Base-by-base conservation (phyloP, 306 rosid species). In the Acacia acuminata region DNA sequence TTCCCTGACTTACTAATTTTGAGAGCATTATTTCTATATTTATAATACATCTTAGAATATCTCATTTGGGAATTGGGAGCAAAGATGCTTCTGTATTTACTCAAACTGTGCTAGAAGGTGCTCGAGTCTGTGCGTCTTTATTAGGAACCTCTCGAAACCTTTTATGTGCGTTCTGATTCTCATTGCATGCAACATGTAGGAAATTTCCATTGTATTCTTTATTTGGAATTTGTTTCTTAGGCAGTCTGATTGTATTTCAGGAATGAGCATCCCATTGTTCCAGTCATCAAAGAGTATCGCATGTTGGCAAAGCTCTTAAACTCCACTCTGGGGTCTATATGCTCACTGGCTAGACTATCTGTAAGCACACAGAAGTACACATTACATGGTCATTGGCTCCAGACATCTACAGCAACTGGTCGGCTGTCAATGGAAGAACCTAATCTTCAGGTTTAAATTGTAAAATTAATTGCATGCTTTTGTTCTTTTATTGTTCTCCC, bases 401-500 rank as follows among this genome's bases (percentile, higher is more conserved):
- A 96, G 84, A 93, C 96, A 74, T 93, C 97, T 30, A 96, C 99
- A 9, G 98, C 99, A 77, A 96, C 99, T 79, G 99, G 99, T 76
- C 91, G 99, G 81, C 98, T 93, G 85, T 96, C 99, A 79, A 96
- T 93, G 90, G 99, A 96, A 88, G 99, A 93, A 79, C 99, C 99
- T 73, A 96, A 96, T 85, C 99, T 93, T 85, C 99, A 96, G 97
- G 99, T 96, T 80, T 86, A 71, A 77, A 66, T 70, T 86, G 61
- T 81, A 77, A 14, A 82, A 63, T 48, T 67, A 47, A 81, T 25
- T 19, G 51, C 77, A 43, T 14, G 64, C 67, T 77, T 79, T 61
- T 61, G 4, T 80, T 61, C 45, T 79, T 11, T 45, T 34, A 44
- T 81, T 77, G 25, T 82, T 58, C 16, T 72, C 40, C 24, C 66